Conservation (phyloP, 2,329 filamentous ascomycete species). For the Aureobasidium musti region DNA sequence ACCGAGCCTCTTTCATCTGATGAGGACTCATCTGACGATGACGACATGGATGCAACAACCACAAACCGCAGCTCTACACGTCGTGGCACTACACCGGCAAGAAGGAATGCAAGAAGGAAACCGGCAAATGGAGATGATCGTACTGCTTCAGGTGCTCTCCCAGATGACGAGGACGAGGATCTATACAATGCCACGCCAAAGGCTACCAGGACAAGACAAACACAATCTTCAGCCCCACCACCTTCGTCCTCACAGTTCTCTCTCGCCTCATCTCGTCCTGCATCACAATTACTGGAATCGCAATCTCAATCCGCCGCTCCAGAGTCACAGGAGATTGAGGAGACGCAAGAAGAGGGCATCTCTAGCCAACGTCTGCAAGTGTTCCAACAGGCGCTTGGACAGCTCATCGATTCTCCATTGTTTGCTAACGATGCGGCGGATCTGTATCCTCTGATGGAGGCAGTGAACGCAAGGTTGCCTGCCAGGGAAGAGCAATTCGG, state of each 20-base stretch:
- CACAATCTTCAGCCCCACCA: constrained; percentile 38
- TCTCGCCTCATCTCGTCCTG: constrained; percentile 76
- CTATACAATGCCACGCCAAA: constrained; percentile 55
- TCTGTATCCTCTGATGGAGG: constrained; percentile 71
- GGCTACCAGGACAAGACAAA: constrained; percentile 40
- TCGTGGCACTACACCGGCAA: constrained; percentile 34
- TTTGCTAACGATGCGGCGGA: constrained; percentile 85
- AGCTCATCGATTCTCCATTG: constrained; percentile 76
- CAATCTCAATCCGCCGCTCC: constrained; percentile 42
- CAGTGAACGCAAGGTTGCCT: constrained; percentile 73
- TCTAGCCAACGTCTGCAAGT: constrained; percentile 63
- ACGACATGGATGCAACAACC: constrained; percentile 61
- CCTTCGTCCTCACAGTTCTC: constrained; percentile 62
- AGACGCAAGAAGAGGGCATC: constrained; percentile 52
- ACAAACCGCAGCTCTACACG: constrained; percentile 37
- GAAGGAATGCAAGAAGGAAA: not conserved
- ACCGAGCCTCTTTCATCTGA: constrained; percentile 58
- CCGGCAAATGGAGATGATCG: constrained; percentile 34
- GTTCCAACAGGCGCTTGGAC: constrained; percentile 81
- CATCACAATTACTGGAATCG: constrained; percentile 66
- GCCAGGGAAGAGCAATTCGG: constrained; percentile 63
- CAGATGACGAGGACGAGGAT: constrained; percentile 57
- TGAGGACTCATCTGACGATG: constrained; percentile 58
- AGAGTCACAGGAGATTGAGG: constrained; percentile 36
- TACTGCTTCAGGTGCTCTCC: constrained; percentile 38